Evolutionary conservation across 2,329 filamentous ascomycete genomes (phyloP).

Genomic region (Fusarium dlaminii): DNA sequence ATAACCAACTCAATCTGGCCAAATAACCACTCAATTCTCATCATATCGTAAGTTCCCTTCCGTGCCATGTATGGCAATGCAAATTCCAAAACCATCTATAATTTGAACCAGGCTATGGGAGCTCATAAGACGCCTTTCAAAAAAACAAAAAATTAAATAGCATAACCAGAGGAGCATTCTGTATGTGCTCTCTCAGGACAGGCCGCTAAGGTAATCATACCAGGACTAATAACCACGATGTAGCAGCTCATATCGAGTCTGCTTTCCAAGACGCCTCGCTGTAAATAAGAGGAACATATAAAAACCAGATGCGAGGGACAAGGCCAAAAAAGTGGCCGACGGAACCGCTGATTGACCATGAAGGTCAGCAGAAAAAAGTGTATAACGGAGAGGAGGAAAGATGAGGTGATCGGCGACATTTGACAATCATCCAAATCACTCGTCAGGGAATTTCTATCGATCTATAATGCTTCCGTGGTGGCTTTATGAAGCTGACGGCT

Average conservation of each 20-base stretch:
- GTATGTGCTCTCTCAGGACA: neutral
- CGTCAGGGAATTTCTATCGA: conserved; percentile 38
- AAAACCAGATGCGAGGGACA: conserved; percentile 5
- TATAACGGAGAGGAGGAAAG: conserved; percentile 7
- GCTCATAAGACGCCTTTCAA: conserved; percentile 15
- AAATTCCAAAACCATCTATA: conserved; percentile 23
- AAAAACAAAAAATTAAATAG: conserved; percentile 20
- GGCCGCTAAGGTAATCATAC: neutral
- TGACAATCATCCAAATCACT: conserved; percentile 14
- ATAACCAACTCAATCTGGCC: neutral
- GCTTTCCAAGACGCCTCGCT: conserved; percentile 42
- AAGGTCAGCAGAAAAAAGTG: conserved; percentile 2
- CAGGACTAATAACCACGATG: conserved; percentile 10
- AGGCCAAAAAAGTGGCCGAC: neutral
- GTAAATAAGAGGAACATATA: conserved; percentile 18
- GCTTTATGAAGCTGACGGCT: conserved; percentile 39
- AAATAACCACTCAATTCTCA: conserved; percentile 15
- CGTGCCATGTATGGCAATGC: conserved; percentile 29
- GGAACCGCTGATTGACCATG: neutral
- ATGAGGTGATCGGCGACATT: conserved; percentile 17
- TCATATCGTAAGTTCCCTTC: conserved; percentile 26
- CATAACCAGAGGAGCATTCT: neutral
- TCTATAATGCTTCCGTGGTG: conserved; percentile 40
- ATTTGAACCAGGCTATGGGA: neutral
- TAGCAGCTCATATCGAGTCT: conserved; percentile 23